A percentile compares a stretch with the other conserved stretches of the same genome.
phyloP scores from a whole-genome alignment of 768 basidiomycete genomes.

The Favolaschia claudopus region DNA sequence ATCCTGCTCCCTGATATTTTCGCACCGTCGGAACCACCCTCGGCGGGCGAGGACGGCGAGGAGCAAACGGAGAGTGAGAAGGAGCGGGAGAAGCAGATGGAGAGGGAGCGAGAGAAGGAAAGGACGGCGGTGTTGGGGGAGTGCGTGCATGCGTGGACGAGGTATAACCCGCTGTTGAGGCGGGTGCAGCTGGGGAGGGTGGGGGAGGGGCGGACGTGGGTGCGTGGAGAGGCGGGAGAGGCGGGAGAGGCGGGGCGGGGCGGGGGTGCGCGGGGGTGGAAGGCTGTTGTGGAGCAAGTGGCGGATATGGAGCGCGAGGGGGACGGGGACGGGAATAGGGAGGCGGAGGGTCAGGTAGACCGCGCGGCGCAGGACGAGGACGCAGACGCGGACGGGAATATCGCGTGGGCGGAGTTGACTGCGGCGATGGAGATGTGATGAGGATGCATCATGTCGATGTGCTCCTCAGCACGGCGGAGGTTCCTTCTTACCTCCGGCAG shows the following conservation, averaged over 20 bases:
- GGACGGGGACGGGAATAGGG: not conserved
- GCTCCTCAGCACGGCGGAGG: too few species aligned
- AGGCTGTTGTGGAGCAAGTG: too few species aligned
- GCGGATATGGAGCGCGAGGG: too few species aligned
- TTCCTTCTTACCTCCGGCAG: too few species aligned
- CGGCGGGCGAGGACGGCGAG: not conserved
- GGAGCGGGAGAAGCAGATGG: not conserved
- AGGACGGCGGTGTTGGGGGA: slow-evolving; percentile 1
- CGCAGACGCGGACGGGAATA: not conserved
- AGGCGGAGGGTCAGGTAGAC: not conserved
- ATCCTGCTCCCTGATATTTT: not conserved
- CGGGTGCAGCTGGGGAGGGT: slow-evolving; percentile 7
- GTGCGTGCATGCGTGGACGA: slow-evolving; percentile 10
- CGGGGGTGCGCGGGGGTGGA: too few species aligned
- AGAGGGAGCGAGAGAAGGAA: not conserved
- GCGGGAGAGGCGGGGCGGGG: too few species aligned
- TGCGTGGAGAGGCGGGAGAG: not conserved
- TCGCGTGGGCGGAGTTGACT: not conserved
- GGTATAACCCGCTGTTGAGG: slow-evolving; percentile 12
- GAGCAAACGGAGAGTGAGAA: not conserved
- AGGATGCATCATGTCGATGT: too few species aligned
- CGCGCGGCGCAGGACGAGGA: not conserved
- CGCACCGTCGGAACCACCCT: not conserved
- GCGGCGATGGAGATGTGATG: not conserved
- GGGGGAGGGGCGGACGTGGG: slow-evolving; percentile 5